Evolutionary conservation across 2,329 filamentous ascomycete species (phyloP).

Genomic region (Colletotrichum tanaceti): DNA sequence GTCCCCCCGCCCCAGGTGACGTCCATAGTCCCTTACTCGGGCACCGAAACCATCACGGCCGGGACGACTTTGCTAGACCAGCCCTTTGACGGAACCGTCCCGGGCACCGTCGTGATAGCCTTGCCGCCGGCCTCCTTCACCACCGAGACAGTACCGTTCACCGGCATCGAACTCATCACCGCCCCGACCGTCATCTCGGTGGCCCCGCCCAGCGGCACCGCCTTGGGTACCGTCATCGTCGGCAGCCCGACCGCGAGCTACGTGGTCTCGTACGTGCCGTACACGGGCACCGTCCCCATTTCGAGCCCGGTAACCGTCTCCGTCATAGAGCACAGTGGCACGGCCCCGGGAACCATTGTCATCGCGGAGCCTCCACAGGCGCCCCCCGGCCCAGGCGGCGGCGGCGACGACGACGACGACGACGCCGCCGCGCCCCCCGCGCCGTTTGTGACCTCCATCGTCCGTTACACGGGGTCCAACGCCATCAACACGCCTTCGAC

Average conservation of each 20-base stretch:
- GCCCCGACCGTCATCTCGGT: constrained; percentile 10
- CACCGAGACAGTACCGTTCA: constrained; percentile 8
- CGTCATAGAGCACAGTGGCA: constrained; percentile 25
- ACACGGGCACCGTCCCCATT: constrained; percentile 5
- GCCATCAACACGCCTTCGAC: constrained; percentile 28
- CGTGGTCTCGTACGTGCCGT: constrained; percentile 9
- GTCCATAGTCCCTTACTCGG: constrained; percentile 21
- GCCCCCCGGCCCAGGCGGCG: too few species aligned
- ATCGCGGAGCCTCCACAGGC: constrained; percentile 9
- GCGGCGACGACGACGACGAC: too few species aligned
- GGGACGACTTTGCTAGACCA: constrained; percentile 28
- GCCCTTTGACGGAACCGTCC: constrained; percentile 15
- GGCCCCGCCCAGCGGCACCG: constrained; percentile 28
- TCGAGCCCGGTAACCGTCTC: constrained; percentile 9
- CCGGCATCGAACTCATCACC: not conserved
- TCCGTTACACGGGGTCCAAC: constrained; percentile 11
- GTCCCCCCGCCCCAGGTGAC: constrained; percentile 33
- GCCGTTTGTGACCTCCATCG: constrained; percentile 20
- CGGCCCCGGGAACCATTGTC: constrained; percentile 19
- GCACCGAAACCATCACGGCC: constrained; percentile 8
- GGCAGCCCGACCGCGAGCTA: constrained; percentile 17
- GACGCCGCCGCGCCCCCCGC: too few species aligned
- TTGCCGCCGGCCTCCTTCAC: constrained; percentile 17
- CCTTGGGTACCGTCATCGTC: constrained; percentile 32
- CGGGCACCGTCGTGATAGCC: constrained; percentile 7